Evolutionary conservation across 176 grass and related monocot species (phyloP).

Genomic region (Raddia guianensis): DNA sequence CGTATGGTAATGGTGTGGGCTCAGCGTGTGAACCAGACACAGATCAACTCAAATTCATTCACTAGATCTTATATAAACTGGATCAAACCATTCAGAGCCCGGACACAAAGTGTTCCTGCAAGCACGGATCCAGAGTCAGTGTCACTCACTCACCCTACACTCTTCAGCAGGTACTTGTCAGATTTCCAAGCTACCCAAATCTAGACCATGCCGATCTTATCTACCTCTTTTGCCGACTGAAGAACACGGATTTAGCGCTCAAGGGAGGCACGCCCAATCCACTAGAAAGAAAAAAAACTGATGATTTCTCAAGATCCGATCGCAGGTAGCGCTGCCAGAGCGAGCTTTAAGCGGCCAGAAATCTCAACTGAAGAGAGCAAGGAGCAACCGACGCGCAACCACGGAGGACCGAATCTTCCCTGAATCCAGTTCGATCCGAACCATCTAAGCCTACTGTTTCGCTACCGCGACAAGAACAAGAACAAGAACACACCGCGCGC

Average conservation of each 20-base stretch:
- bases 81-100: conserved; percentile 33
- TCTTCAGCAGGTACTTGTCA: not conserved
- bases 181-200: not conserved
- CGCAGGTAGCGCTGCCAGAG: too few relatives aligned
- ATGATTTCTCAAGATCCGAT: not conserved
- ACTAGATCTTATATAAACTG: not conserved
- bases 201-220: not conserved
- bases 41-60: conserved; percentile 37
- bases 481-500: not conserved
- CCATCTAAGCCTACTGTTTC: not conserved
- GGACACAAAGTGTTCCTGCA: not conserved
- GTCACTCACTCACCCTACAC: not conserved
- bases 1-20: not conserved
- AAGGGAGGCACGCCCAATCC: not conserved
- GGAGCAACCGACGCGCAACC: not conserved
- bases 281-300: not conserved
- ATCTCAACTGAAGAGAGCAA: not conserved
- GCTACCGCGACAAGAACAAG: not conserved
- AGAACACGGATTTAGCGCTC: not conserved
- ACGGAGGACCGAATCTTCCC: not conserved
- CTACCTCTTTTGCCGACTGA: not conserved
- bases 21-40: not conserved
- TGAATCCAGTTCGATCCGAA: conserved; percentile 34
- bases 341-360: not conserved
- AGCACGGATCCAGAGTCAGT: not conserved